These are phyloP conservation scores for Ascocoryne sarcoides DNA, from an alignment of 2,329 filamentous ascomycete genomes.

Conservation along the genomic window DNA sequence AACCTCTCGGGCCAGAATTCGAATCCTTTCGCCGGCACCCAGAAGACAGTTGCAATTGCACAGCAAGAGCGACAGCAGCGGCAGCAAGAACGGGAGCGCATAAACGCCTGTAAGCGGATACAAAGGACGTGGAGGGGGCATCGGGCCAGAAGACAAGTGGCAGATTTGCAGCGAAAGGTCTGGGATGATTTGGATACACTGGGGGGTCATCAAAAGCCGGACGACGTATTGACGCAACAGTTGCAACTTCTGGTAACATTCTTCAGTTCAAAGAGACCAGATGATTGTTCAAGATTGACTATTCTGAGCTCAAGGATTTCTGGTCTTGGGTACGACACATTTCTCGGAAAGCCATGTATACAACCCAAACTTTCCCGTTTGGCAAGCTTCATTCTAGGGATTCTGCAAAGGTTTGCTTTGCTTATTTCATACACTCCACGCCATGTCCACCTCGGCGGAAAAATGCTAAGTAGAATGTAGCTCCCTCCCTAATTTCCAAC, in stretches of 20 bases:
- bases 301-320: constrained; percentile 30
- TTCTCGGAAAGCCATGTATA: constrained; percentile 23
- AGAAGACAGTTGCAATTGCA: constrained; percentile 73
- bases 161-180: constrained; percentile 45
- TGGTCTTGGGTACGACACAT: constrained; percentile 28
- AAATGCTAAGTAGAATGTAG: constrained; percentile 14
- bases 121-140: constrained; percentile 81
- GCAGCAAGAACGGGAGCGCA: constrained; percentile 69
- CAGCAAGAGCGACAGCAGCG: constrained; percentile 77
- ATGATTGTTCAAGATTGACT: constrained; percentile 42
- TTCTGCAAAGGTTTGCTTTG: constrained; percentile 22
- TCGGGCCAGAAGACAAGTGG: constrained; percentile 48
- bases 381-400: constrained; percentile 18
- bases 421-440: neutral
- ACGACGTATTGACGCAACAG: constrained; percentile 32
- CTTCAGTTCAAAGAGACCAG: constrained; percentile 35
- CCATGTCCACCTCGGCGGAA: neutral
- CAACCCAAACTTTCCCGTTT: constrained; percentile 18
- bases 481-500: constrained; percentile 11
- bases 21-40: constrained; percentile 72
- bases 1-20: constrained; percentile 80
- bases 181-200: constrained; percentile 53
- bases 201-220: constrained; percentile 20
- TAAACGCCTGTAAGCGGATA: constrained; percentile 64
- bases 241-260: constrained; percentile 42